Evolutionary conservation across 169 alveolate species (phyloP).

Genomic region (Ichthyophthirius multifiliis): DNA sequence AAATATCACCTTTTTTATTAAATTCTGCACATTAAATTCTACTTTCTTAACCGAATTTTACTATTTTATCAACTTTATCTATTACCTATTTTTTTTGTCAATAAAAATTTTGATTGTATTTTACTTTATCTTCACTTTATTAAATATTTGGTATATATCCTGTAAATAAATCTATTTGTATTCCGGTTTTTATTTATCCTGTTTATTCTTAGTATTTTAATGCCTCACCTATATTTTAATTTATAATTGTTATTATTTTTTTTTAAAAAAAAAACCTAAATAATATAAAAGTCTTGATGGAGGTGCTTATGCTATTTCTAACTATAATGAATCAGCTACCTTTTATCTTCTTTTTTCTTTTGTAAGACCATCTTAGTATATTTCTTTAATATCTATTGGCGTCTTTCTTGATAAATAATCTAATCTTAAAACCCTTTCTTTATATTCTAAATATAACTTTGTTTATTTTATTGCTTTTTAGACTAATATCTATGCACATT

Average conservation of each 20-base stretch:
- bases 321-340: background rate
- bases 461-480: background rate
- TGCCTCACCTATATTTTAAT: constrained; percentile 12
- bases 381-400: constrained; percentile 18
- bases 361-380: constrained; percentile 8
- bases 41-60: constrained; percentile 24
- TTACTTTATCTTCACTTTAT: constrained; percentile 1
- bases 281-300: constrained; percentile 12
- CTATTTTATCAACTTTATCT: constrained; percentile 4
- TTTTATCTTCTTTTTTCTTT: constrained; percentile 32
- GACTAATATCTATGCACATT: constrained; percentile 9
- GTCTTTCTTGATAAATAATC: constrained; percentile 28
- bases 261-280: background rate
- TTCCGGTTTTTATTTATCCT: constrained; percentile 1
- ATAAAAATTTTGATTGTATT: background rate
- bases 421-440: constrained; percentile 31
- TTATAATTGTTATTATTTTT: background rate
- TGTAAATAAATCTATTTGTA: constrained; percentile 11
- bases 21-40: constrained; percentile 21
- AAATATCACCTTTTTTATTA: constrained; percentile 1
- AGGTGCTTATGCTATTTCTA: constrained; percentile 27
- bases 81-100: background rate
- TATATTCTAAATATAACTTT: background rate
- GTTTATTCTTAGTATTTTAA: constrained; percentile 13
- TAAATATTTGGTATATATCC: background rate